These are phyloP conservation scores for Syncephalastrum monosporum DNA, from an alignment of 371 early-diverging fungal genomes.

Conservation along the genomic window DNA sequence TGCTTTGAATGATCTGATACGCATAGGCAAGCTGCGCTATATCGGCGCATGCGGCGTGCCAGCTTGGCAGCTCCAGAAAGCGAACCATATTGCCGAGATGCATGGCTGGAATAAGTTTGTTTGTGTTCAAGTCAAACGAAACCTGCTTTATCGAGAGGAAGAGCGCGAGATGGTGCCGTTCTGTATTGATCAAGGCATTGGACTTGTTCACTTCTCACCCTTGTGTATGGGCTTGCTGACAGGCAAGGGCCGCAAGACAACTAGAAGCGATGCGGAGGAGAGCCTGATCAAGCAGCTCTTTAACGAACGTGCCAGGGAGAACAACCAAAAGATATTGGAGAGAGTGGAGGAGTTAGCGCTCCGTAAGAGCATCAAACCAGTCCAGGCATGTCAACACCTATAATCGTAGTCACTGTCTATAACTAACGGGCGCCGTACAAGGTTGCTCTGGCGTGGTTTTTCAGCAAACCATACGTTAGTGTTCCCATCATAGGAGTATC, in stretches of 20 bases:
- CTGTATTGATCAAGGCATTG: slow-evolving; percentile 32
- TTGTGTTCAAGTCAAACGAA: slow-evolving; percentile 22
- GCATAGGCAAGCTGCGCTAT: slow-evolving; percentile 6
- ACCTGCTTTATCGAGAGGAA: slow-evolving; percentile 51
- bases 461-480: slow-evolving; percentile 34
- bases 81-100: slow-evolving; percentile 36
- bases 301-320: background rate
- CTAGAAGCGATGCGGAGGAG: slow-evolving; percentile 6
- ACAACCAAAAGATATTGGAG: slow-evolving; percentile 8
- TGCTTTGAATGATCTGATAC: slow-evolving; percentile 22
- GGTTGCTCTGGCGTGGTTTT: slow-evolving; percentile 51
- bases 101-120: slow-evolving; percentile 48
- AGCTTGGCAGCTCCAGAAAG: slow-evolving; percentile 19
- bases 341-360: slow-evolving; percentile 22
- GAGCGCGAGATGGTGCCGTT: slow-evolving; percentile 54
- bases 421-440: slow-evolving; percentile 3
- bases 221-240: slow-evolving; percentile 26
- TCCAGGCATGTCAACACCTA: slow-evolving; percentile 6
- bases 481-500: slow-evolving; percentile 39
- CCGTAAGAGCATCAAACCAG: slow-evolving; percentile 11
- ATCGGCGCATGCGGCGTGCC: slow-evolving; percentile 18
- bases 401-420: slow-evolving; percentile 2
- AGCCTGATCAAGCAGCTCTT: background rate
- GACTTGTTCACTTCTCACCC: slow-evolving; percentile 37
- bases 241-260: slow-evolving; percentile 11